These are phyloP conservation scores for Draba incana DNA, from an alignment of 345 rosid genomes.

Conservation along the genomic window DNA sequence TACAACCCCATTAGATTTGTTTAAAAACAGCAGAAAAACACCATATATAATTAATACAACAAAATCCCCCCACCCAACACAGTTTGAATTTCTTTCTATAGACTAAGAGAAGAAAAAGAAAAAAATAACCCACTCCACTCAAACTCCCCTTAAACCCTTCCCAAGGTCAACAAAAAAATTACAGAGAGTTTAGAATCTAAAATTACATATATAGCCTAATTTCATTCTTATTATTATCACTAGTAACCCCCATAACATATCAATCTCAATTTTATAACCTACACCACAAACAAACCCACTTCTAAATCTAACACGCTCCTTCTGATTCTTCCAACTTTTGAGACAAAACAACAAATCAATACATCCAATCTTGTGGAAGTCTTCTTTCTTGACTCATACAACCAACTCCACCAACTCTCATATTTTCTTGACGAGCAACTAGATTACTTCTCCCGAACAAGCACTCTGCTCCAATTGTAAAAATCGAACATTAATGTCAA, in stretches of 20 bases:
- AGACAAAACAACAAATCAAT: conserved; percentile 23
- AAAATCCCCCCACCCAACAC: conserved; percentile 29
- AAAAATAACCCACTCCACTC: conserved; percentile 22
- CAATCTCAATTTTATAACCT: conserved; percentile 29
- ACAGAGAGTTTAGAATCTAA: conserved; percentile 34
- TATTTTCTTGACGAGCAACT: conserved; percentile 27
- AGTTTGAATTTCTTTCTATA: conserved; percentile 21
- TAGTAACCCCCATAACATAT: conserved; percentile 25
- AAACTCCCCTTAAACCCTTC: conserved; percentile 18
- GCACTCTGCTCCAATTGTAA: conserved; percentile 27
- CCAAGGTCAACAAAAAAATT: conserved; percentile 38
- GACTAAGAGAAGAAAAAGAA: conserved; percentile 9
- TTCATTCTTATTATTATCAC: conserved; percentile 12
- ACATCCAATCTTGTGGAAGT: conserved; percentile 48
- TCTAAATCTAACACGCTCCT: conserved; percentile 13
- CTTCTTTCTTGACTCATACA: conserved; percentile 35
- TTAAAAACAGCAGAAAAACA: conserved; percentile 1
- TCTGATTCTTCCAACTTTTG: not conserved
- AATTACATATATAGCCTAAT: conserved; percentile 16
- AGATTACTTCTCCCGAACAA: conserved; percentile 28
- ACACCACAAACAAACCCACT: conserved; percentile 18
- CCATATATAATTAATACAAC: conserved; percentile 29
- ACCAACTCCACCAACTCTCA: conserved; percentile 13
- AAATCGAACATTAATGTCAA: no score
- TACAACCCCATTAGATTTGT: conserved; percentile 38